Evolutionary conservation across 192 early-diverging fungal genomes (phyloP).

Genomic region (Cetraspora pellucida): DNA sequence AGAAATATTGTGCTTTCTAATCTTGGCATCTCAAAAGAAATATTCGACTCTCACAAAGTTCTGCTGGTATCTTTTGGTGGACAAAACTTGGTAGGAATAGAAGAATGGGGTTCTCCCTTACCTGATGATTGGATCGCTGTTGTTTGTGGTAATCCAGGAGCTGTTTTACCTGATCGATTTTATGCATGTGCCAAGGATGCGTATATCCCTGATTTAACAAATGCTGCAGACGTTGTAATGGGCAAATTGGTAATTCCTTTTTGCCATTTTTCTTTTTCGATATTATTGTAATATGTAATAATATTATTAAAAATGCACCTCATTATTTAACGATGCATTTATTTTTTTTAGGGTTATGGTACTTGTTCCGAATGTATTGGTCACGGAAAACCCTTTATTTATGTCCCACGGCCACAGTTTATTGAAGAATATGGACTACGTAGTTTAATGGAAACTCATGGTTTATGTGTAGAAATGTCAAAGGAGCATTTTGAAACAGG

Average conservation of each 20-base stretch:
- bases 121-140: constrained; percentile 62
- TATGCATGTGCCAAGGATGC: constrained; percentile 56
- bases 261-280: not conserved
- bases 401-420: constrained; percentile 63
- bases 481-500: constrained; percentile 60
- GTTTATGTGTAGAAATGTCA: constrained; percentile 55
- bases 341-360: constrained; percentile 56
- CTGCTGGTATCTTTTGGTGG: constrained; percentile 58
- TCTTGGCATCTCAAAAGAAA: constrained; percentile 49
- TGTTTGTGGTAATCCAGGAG: constrained; percentile 50
- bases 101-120: constrained; percentile 53
- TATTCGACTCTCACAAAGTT: constrained; percentile 52
- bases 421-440: constrained; percentile 60
- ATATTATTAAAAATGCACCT: constrained; percentile 6
- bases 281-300: not conserved
- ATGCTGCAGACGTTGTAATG: constrained; percentile 61
- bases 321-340: not conserved
- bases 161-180: constrained; percentile 46
- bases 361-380: constrained; percentile 66
- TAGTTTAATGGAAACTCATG: constrained; percentile 59
- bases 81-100: constrained; percentile 46
- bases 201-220: constrained; percentile 63
- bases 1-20: constrained; percentile 49
- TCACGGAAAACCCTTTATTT: constrained; percentile 59
- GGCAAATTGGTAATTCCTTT: constrained; percentile 63